A percentile compares a stretch with the other conserved stretches of the same genome.
phyloP scores from a whole-genome alignment of 768 basidiomycete genomes.

The Leccinum ochraceum region DNA sequence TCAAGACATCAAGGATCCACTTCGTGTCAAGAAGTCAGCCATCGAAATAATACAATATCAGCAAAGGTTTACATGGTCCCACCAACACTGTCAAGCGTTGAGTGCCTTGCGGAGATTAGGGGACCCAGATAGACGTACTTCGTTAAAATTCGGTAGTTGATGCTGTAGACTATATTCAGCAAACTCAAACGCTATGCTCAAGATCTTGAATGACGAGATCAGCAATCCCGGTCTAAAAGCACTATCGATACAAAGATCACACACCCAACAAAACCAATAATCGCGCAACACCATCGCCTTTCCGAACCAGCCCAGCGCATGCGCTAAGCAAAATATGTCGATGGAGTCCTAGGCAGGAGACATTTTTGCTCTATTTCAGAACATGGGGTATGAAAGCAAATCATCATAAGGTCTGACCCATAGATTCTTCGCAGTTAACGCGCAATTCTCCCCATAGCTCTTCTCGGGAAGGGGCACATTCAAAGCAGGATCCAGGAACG shows the following conservation, averaged over 20 bases:
- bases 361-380: conserved; percentile 6
- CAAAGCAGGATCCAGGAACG: conserved; percentile 68
- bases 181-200: conserved; percentile 85
- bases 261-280: conserved; percentile 94
- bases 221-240: conserved; percentile 6
- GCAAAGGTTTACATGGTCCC: conserved; percentile 74
- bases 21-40: conserved; percentile 33
- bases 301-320: conserved; percentile 87
- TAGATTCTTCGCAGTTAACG: conserved; percentile 57
- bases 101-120: conserved; percentile 24
- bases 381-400: not conserved
- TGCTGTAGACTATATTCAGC: conserved; percentile 89
- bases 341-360: conserved; percentile 58
- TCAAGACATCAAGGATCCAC: conserved; percentile 86
- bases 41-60: conserved; percentile 1
- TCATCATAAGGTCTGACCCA: conserved; percentile 51
- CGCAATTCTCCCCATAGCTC: conserved; percentile 82
- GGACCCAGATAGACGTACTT: conserved; percentile 49
- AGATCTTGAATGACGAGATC: conserved; percentile 50
- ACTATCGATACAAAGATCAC: conserved; percentile 17
- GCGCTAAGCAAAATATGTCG: conserved; percentile 86
- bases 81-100: conserved; percentile 67
- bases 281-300: conserved; percentile 89
- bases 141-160: conserved; percentile 85
- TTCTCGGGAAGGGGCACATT: conserved; percentile 80